Base-by-base conservation (phyloP, 2,329 filamentous ascomycete genomes). In the Periconia sp. region DNA sequence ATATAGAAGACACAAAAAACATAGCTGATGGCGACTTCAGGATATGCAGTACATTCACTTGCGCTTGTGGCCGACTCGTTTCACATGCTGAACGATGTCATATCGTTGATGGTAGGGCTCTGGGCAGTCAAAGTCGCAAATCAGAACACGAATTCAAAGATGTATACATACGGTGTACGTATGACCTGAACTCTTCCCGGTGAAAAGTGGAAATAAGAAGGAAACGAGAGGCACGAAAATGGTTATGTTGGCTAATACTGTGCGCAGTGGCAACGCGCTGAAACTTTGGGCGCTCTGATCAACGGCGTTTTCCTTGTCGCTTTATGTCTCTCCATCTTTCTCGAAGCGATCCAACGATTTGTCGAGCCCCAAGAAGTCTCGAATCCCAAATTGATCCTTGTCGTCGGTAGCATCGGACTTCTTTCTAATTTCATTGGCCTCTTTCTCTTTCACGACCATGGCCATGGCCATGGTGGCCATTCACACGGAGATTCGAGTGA, bases 31-130 rank as follows among this genome's bases (percentile, higher is more conserved):
- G 11, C 15, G 42, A 46, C 47, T 31, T 41, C 58, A 83, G 82
- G 94, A 57, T 91, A 96, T 79, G 79, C 88, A 59, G 91, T 96
- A 56, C 88, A 92, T 70, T 97, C 94, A 17, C 84, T 99, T 63
- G 94, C 94, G 37, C 83, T 99, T 54, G 92, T 95, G 70, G 94
- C 94, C 50, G 94, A 99, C 79, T 92, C 94, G 55, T 99, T 99
- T 75, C 94, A 99, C 77, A 99, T 99, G 94, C 82, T 99, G 56
- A 99, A 99, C 79, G 94, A 99, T 84, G 94, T 99, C 64, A 88
- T 99, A 56, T 97, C 94, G 1, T 80, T 99, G 14, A 83, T 88
- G 52, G 93, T 99, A 57, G 94, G 94, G 60, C 77, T 97, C 41
- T 99, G 94, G 93, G 94, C 94, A 49, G 94, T 99, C 50, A 90